These are phyloP conservation scores for Rhizomucor pusillus DNA, from an alignment of 371 early-diverging fungal genomes.

Conservation along the genomic window DNA sequence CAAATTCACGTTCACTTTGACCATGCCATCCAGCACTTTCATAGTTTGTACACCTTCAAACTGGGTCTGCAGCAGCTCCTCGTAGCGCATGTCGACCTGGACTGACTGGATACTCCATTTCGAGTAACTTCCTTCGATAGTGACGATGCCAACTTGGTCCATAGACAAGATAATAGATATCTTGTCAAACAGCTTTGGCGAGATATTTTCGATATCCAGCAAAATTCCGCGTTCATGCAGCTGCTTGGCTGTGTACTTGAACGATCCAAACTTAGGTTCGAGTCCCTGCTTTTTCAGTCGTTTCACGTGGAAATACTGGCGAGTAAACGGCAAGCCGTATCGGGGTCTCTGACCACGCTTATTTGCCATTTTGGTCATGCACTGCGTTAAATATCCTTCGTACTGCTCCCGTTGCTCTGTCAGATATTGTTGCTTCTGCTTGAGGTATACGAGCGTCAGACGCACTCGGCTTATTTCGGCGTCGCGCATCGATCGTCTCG, in stretches of 20 bases:
- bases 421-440: slow-evolving; percentile 79
- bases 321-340: slow-evolving; percentile 80
- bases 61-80: slow-evolving; percentile 91
- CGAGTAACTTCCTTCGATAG: slow-evolving; percentile 78
- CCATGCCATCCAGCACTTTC: slow-evolving; percentile 85
- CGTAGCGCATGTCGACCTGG: slow-evolving; percentile 82
- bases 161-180: slow-evolving; percentile 90
- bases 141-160: slow-evolving; percentile 88
- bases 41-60: slow-evolving; percentile 89
- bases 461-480: slow-evolving; percentile 72
- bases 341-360: slow-evolving; percentile 78
- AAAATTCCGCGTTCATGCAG: slow-evolving; percentile 92
- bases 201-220: slow-evolving; percentile 75
- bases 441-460: slow-evolving; percentile 77
- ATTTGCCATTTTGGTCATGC: slow-evolving; percentile 82
- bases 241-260: slow-evolving; percentile 94
- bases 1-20: slow-evolving; percentile 94
- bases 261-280: slow-evolving; percentile 96
- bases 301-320: slow-evolving; percentile 91
- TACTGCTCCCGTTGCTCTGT: slow-evolving; percentile 84
- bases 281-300: slow-evolving; percentile 81
- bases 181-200: slow-evolving; percentile 83
- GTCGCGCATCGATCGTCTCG: slow-evolving; percentile 75
- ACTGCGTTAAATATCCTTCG: slow-evolving; percentile 85
- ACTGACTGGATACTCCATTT: slow-evolving; percentile 77